These are phyloP conservation scores for Sporothrix inflata DNA, from an alignment of 2,329 filamentous ascomycete genomes.

Conservation along the genomic window DNA sequence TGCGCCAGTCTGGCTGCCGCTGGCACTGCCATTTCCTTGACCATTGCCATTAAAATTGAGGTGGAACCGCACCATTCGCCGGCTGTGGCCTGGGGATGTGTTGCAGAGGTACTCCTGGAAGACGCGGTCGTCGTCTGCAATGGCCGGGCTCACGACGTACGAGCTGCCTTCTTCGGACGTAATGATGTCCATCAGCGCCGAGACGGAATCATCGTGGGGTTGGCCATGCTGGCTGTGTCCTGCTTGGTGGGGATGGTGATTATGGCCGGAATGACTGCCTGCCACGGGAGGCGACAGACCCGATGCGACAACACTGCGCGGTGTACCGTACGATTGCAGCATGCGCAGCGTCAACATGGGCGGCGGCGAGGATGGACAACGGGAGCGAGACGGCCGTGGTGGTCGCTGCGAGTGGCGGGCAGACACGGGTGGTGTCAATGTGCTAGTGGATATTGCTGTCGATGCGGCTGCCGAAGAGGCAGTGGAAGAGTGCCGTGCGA, in stretches of 20 bases:
- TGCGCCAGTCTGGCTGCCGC: background rate
- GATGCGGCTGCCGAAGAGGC: background rate
- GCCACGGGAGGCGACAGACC: background rate
- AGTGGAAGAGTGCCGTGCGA: background rate
- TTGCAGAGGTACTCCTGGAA: background rate
- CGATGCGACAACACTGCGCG: background rate
- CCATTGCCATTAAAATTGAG: background rate
- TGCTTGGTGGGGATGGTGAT: background rate
- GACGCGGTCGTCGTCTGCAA: background rate
- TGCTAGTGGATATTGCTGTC: background rate
- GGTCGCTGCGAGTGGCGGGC: background rate
- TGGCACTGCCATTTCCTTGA: background rate
- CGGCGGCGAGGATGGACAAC: background rate
- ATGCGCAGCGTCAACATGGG: background rate
- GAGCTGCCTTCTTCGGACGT: background rate
- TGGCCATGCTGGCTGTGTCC: background rate
- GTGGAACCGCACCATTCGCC: background rate
- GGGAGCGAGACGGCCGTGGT: background rate
- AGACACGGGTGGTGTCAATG: background rate
- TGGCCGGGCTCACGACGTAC: background rate
- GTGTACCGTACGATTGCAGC: background rate
- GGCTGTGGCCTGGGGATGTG: background rate
- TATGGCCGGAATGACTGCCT: background rate
- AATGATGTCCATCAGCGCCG: background rate
- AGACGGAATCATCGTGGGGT: background rate